A percentile compares a stretch with the other conserved stretches of the same genome.
Conservation (phyloP, 2,329 filamentous ascomycete species). For the Penicillium expansum region DNA sequence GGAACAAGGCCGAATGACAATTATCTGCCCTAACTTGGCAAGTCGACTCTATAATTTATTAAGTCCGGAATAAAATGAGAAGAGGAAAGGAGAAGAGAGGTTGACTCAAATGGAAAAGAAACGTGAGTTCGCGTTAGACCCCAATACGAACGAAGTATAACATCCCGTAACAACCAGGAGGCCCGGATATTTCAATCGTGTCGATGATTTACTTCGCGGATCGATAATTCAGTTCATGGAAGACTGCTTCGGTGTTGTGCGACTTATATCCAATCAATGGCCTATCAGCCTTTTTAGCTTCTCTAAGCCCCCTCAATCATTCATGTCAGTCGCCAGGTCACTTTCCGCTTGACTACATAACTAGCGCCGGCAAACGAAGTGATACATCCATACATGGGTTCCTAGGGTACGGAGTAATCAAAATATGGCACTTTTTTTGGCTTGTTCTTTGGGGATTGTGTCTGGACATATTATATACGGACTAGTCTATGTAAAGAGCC, state of each 20-base stretch:
- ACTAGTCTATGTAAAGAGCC: too few species aligned
- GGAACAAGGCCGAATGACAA: conserved; percentile 1
- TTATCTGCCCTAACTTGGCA: neutral
- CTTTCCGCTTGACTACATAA: neutral
- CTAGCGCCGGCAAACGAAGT: neutral
- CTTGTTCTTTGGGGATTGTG: neutral
- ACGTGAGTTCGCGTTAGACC: too few species aligned
- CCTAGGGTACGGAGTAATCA: neutral
- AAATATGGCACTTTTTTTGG: neutral
- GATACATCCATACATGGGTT: neutral
- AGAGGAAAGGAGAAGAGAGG: neutral
- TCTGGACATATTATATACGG: neutral
- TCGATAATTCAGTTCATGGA: neutral
- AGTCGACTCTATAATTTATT: neutral
- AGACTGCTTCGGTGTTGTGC: neutral
- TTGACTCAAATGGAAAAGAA: neutral
- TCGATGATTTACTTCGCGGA: neutral
- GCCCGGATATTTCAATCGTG: neutral
- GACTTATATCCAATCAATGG: neutral
- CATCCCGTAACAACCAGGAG: neutral
- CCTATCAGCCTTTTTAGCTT: neutral
- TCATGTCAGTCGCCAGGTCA: neutral
- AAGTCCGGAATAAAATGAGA: neutral
- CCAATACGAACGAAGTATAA: neutral
- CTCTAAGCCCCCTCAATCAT: neutral